Base-by-base conservation (phyloP, 495 filamentous ascomycete genomes). In the Patellaria atrata region DNA sequence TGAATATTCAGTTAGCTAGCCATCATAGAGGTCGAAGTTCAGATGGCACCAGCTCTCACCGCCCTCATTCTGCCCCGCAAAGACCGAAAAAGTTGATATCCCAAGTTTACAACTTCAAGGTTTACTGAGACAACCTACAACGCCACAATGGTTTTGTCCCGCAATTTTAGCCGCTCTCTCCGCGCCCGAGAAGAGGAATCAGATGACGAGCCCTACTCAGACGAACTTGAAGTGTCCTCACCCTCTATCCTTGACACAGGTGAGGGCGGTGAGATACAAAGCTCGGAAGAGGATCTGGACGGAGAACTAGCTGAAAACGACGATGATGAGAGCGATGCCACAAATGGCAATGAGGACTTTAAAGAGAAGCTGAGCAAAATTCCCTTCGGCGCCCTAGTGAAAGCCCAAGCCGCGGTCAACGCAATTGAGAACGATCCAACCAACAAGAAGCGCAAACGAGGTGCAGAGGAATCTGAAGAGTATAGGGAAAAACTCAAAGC, bases 361-460 rank as follows among this genome's bases (percentile, higher is more conserved):
- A 52, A 62, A 21, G 49, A 59, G 12, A 40, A 50, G 31, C 27
- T 63, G 17, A 50, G 47, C 46, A 58, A 42, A 29, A 43, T 94
- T 33, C 87, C 85, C 20, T 97, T 97, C 52, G 84, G 84, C 33
- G 77, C 82, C 0, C 64, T 97, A 19, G 79, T 77, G 33, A 79
- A 80, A 65, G 89, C 89, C 2, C 79, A 91, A 61, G 71, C 74
- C 9, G 66, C 75, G 0, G 51, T 92, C 24, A 59, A 61, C 11
- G 63, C 51, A 22, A 36, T 51, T 27, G 19, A 44, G 13, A 15
- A 29, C 13, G 37, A n/a, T n/a, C n/a, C n/a, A n/a, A n/a, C 23
- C 52, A 63, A 38, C 57, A 47, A 33, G 50, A 68, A 57, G 58
- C 65, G 33, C 51, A 68, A 50, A 54, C 61, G 47, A 51, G 63